Percentiles rank a stretch among this genome's conserved stretches.
These are phyloP conservation scores for Physcomitrellopsis africana DNA, from an alignment of 225 moss, liverwort and hornwort genomes.

Conservation along the genomic window DNA sequence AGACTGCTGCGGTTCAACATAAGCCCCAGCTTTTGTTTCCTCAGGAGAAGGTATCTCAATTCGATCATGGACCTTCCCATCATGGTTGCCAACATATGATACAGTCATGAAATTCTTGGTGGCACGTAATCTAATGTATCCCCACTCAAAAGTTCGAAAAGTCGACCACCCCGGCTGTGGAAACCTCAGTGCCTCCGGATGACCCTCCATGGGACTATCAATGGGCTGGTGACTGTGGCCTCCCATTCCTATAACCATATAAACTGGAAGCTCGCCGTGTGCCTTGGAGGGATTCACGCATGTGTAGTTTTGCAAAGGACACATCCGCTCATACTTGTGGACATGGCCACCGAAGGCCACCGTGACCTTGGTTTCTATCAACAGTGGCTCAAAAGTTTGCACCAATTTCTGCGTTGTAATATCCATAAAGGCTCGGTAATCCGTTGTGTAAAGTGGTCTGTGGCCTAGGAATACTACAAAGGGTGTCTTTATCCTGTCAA, in stretches of 20 bases:
- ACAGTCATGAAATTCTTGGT: constrained; percentile 51
- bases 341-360: constrained; percentile 66
- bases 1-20: constrained; percentile 14
- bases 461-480: constrained; percentile 66
- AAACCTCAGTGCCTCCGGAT: constrained; percentile 32
- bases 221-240: constrained; percentile 51
- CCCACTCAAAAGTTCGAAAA: constrained; percentile 51
- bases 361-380: constrained; percentile 52
- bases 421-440: not conserved
- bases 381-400: constrained; percentile 56
- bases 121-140: constrained; percentile 60
- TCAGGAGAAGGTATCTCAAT: constrained; percentile 40
- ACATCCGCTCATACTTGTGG: constrained; percentile 70
- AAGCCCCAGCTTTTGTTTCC: constrained; percentile 10
- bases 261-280: constrained; percentile 43
- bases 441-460: constrained; percentile 59
- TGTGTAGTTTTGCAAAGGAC: constrained; percentile 50
- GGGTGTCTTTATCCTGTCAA: constrained; percentile 57
- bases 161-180: constrained; percentile 58
- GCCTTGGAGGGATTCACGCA: constrained; percentile 36
- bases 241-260: constrained; percentile 71
- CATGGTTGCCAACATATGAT: constrained; percentile 66
- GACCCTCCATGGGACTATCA: constrained; percentile 34
- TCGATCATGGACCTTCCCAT: constrained; percentile 61
- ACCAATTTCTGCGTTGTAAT: constrained; percentile 38